These are phyloP conservation scores for Ensete glaucum DNA, from an alignment of 176 grass and related monocot genomes.

Conservation along the genomic window DNA sequence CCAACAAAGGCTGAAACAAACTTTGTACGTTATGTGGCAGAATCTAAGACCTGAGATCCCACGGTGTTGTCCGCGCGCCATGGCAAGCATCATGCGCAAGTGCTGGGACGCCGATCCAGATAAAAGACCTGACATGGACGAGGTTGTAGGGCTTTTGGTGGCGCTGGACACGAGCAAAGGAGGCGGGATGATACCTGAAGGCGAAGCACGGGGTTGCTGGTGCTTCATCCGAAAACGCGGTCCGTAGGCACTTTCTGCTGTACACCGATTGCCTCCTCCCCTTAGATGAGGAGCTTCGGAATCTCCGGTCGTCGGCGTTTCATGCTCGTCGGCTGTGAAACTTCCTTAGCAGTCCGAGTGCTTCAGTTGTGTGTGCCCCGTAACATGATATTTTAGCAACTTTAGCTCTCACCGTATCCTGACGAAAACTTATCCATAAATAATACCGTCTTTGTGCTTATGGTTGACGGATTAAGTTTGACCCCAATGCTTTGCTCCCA, in stretches of 20 bases:
- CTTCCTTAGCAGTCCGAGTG: no score
- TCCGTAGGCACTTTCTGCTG: slow-evolving; percentile 17
- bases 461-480: no score
- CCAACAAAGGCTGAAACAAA: not conserved
- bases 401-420: no score
- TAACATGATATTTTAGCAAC: no score
- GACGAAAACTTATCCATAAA: no score
- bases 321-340: no score
- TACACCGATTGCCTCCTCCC: not conserved
- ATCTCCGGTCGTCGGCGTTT: not conserved
- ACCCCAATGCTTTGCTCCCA: no score
- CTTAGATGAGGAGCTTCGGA: not conserved
- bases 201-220: slow-evolving; percentile 38
- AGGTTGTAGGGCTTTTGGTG: slow-evolving; percentile 58
- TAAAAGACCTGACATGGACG: slow-evolving; percentile 68
- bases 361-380: no score
- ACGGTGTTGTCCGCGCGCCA: slow-evolving; percentile 43
- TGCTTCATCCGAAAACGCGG: slow-evolving; percentile 55
- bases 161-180: slow-evolving; percentile 61
- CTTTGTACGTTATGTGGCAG: slow-evolving; percentile 6
- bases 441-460: no score
- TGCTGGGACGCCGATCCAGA: slow-evolving; percentile 78
- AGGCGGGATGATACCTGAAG: slow-evolving; percentile 67
- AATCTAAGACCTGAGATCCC: slow-evolving; percentile 58
- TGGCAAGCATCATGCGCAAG: slow-evolving; percentile 61